These are phyloP conservation scores for Trifolium subterraneum DNA, from an alignment of 306 rosid genomes.

Conservation along the genomic window DNA sequence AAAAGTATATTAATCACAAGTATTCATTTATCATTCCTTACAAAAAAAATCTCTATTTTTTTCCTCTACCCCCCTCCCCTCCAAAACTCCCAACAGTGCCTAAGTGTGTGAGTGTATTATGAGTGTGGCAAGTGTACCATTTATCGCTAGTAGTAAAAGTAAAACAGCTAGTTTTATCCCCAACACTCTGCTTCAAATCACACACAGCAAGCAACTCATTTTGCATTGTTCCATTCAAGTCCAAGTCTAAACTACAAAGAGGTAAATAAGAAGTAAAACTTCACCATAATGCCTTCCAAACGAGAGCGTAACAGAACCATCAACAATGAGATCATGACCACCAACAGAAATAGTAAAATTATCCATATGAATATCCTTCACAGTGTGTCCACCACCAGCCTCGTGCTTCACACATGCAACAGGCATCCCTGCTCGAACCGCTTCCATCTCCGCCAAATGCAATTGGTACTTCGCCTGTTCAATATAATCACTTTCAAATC, in stretches of 20 bases:
- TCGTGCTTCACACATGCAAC: slow-evolving; percentile 78
- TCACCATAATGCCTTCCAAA: slow-evolving; percentile 96
- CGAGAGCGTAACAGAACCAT: slow-evolving; percentile 85
- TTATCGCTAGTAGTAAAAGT: too few relatives aligned
- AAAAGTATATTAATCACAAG: too few relatives aligned
- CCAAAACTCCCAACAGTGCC: neutral
- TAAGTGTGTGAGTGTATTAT: neutral
- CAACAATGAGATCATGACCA: slow-evolving; percentile 96
- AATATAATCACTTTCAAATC: neutral
- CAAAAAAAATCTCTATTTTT: too few relatives aligned
- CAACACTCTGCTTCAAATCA: neutral
- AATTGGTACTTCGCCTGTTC: slow-evolving; percentile 77
- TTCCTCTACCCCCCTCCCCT: too few relatives aligned
- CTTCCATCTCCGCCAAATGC: slow-evolving; percentile 96
- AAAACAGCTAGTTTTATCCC: too few relatives aligned
- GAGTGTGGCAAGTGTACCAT: too few relatives aligned
- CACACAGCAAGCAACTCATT: neutral
- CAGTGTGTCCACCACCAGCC: slow-evolving; percentile 61
- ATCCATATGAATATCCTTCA: slow-evolving; percentile 94
- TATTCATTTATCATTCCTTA: too few relatives aligned
- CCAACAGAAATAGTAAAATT: slow-evolving; percentile 90
- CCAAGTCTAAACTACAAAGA: neutral
- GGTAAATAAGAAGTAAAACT: slow-evolving; percentile 40
- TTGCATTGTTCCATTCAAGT: neutral
- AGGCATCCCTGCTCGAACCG: slow-evolving; percentile 95